Evolutionary conservation across 176 grass and related monocot species (phyloP).

Genomic region (Eragrostis nindensis): DNA sequence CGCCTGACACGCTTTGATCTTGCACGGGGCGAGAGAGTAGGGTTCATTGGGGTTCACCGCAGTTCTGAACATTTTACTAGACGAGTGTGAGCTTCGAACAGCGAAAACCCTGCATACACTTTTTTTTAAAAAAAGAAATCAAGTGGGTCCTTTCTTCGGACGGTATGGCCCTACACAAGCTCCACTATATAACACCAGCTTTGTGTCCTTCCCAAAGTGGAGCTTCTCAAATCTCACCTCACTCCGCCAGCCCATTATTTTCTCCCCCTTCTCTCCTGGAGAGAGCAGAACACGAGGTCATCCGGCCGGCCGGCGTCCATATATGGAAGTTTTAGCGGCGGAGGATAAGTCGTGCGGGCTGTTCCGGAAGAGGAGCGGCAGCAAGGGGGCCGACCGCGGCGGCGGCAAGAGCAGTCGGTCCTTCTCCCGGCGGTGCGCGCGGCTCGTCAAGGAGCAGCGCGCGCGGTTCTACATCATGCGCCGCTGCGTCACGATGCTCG

Average conservation of each 20-base stretch:
- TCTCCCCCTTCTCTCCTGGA: neutral
- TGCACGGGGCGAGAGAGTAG: neutral
- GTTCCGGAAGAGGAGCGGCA: constrained; percentile 58
- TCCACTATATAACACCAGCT: constrained; percentile 46
- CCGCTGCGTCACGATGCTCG: constrained; percentile 90
- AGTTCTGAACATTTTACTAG: too few relatives aligned
- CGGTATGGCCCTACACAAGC: constrained; percentile 12
- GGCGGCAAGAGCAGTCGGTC: constrained; percentile 38
- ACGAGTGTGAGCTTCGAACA: constrained; percentile 27
- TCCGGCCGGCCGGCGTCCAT: neutral
- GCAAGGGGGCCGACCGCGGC: constrained; percentile 29
- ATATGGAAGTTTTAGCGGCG: constrained; percentile 66
- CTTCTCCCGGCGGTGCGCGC: constrained; percentile 76
- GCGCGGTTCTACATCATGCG: constrained; percentile 95
- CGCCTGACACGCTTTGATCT: constrained; percentile 11
- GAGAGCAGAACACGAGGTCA: neutral
- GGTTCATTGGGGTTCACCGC: constrained; percentile 14
- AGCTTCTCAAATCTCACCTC: constrained; percentile 2
- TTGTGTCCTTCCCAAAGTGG: neutral
- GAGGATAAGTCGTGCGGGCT: constrained; percentile 75
- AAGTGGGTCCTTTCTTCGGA: constrained; percentile 21
- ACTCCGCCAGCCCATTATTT: neutral
- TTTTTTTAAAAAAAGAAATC: constrained; percentile 22
- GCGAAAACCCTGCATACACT: constrained; percentile 40
- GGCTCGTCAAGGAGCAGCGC: constrained; percentile 87